These are phyloP conservation scores for Hypomontagnella monticulosa DNA, from an alignment of 495 filamentous ascomycete genomes.

Conservation along the genomic window DNA sequence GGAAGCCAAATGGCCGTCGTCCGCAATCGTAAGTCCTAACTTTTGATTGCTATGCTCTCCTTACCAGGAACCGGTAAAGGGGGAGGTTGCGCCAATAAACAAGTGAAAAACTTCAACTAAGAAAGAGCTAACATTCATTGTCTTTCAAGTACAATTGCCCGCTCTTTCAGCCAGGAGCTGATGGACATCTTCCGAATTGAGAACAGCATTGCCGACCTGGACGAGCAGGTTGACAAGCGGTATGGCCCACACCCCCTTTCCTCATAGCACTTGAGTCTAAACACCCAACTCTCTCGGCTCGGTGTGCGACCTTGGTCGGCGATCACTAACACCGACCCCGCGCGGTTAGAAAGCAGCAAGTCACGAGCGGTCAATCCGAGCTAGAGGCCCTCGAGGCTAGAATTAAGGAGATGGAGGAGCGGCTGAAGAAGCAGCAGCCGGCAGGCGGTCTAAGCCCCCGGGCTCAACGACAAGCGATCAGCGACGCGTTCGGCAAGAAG, in stretches of 20 bases:
- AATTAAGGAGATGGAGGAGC: constrained; percentile 84
- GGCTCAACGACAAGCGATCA: constrained; percentile 45
- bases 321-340: constrained; percentile 20
- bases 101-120: not conserved
- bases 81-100: not conserved
- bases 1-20: constrained; percentile 77
- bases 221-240: constrained; percentile 84
- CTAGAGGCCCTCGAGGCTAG: constrained; percentile 85
- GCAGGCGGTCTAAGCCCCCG: constrained; percentile 45
- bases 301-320: constrained; percentile 6
- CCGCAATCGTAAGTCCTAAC: constrained; percentile 79
- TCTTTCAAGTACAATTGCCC: constrained; percentile 78
- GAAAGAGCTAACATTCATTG: constrained; percentile 12
- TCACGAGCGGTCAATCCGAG: constrained; percentile 76
- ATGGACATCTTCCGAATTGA: constrained; percentile 91
- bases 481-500: constrained; percentile 44
- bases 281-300: not conserved
- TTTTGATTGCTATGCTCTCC: constrained; percentile 1
- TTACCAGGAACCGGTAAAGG: not conserved
- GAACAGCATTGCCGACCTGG: constrained; percentile 78
- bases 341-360: constrained; percentile 68
- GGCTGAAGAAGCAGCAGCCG: constrained; percentile 64
- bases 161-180: constrained; percentile 84
- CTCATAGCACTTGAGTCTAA: constrained; percentile 19
- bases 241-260: constrained; percentile 58